Evolutionary conservation across 768 basidiomycete genomes (phyloP), one percentile per base, ranked within the genome.

Genomic region (Sporobolomyces pararoseus): DNA sequence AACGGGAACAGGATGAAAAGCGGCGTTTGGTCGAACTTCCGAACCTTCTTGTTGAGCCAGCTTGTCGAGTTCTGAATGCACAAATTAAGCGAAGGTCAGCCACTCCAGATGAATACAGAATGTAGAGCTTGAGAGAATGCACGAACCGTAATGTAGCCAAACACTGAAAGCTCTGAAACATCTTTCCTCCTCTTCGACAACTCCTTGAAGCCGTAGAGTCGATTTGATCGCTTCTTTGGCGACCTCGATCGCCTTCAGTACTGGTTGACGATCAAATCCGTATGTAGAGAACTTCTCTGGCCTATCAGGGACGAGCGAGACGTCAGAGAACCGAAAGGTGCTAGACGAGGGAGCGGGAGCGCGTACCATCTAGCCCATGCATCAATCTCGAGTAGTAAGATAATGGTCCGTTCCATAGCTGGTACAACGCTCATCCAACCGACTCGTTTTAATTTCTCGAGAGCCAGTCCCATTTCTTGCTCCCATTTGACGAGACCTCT

Each of bases 401-500:
- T n/a, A 19, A 77, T 47, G 9, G 74, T 37, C 3, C 75, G 37
- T 70, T 78, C 78, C n/a, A 65, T n/a, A 5, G 70, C 74, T 0
- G 77, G 73, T 2, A 19, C 53, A 13, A 78, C 31, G 42, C 65
- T 65, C 46, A 63, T 60, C 62, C 69, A 77, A 16, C 68, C 61
- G 16, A 66, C 70, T 23, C 64, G 25, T 7, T 72, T 63, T 25
- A 77, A 55, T 6, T 53, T 52, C 2, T 67, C 66, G 19, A 76
- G 65, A 4, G 75, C 72, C 4, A 32, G 39, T 3, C 58, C 54
- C 46, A 75, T 72, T 21, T 70, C 62, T 19, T 39, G 32, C 37
- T 78, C 78, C 78, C 78, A 78, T 23, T 73, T 74, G 13, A 50
- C 51, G 14, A 78, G 54, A 2, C 65, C 76, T 34, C 74, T 65